Base-by-base conservation (phyloP, 306 rosid genomes). In the Elaeagnus macrophylla region DNA sequence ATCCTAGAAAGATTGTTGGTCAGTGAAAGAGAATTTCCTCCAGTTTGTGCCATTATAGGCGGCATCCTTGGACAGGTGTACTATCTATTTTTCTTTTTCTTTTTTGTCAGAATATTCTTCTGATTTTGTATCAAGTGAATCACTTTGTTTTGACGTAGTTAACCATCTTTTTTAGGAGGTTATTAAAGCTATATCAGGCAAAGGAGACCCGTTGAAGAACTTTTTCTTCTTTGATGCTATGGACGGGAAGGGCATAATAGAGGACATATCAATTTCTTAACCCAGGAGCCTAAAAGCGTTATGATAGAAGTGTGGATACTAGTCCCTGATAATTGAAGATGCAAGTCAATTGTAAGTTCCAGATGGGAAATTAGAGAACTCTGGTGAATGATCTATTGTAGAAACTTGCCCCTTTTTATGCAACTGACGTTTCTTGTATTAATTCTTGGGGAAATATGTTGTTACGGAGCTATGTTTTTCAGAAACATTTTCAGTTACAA, bases 51-150 rank as follows among this genome's bases (percentile, higher is more conserved):
- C 56, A 65, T 93, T 40, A 61, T 93, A 38, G 95, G 99, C 50
- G 95, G 99, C 13, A 82, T 93, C 67, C 95, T 93, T 50, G 96
- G 95, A 60, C 96, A 93, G 99, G 99, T 91, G 72, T 39, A 32
- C 38, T 39, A 16, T 39, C 18, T 14, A 59, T 35, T 58, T 48
- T 49, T 45, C 38, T 38, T n/a, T 10, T 20, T 20, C 3, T 37
- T 7, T 20, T 0, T 20, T 3, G 32, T 25, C 32, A 5, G 2
- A 25, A 25, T 25, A 25, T 25, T 2, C n/a, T n/a, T n/a, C n/a
- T 2, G 4, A 25, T 25, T 25, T 25, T 25, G 32, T 25, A 2
- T 25, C 32, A 25, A 25, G 32, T 25, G 0, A 1, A 25, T 51
- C 8, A 8, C 25, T 48, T 60, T 36, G 9, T 59, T 61, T 37